Conservation (phyloP, 352 stramenopile genomes). For the Hyaloperonospora brassicae region DNA sequence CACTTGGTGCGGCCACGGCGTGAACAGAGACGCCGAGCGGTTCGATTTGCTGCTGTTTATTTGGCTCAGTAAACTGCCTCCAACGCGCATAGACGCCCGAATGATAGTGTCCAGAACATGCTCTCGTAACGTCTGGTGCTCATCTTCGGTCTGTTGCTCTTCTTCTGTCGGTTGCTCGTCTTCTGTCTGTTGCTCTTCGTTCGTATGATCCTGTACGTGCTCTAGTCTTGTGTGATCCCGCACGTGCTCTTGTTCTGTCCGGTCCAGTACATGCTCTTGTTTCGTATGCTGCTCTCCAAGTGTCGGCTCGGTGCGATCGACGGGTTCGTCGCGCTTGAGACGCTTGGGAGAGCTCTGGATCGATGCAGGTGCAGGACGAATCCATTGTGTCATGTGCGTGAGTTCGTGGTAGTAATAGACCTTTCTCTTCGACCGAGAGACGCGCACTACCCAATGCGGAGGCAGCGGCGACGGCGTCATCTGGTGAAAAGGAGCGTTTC, state of each 20-base stretch:
- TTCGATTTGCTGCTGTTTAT: constrained; percentile 10
- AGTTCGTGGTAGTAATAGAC: constrained; percentile 60
- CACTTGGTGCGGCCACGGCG: constrained; percentile 60
- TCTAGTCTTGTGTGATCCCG: no score
- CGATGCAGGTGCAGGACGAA: constrained; percentile 26
- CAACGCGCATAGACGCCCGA: constrained; percentile 50
- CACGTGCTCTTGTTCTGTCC: no score
- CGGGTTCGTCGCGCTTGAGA: no score
- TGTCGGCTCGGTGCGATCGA: no score
- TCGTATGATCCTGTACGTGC: no score
- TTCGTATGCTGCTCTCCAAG: no score
- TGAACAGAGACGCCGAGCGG: constrained; percentile 16
- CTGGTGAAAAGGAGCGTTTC: neutral
- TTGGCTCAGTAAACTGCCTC: constrained; percentile 27
- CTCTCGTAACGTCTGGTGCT: constrained; percentile 5
- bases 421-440: constrained; percentile 66
- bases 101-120: constrained; percentile 25
- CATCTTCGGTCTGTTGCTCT: neutral
- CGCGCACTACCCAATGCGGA: constrained; percentile 46
- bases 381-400: constrained; percentile 53
- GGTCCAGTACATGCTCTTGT: no score
- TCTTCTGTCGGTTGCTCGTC: no score
- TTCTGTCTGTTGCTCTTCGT: neutral
- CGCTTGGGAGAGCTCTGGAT: no score
- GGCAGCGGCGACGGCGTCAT: constrained; percentile 29